A percentile compares a stretch with the other conserved stretches of the same genome.
Evolutionary conservation across 164 flowering plant species (phyloP).

Genomic region (Stephania japonica): DNA sequence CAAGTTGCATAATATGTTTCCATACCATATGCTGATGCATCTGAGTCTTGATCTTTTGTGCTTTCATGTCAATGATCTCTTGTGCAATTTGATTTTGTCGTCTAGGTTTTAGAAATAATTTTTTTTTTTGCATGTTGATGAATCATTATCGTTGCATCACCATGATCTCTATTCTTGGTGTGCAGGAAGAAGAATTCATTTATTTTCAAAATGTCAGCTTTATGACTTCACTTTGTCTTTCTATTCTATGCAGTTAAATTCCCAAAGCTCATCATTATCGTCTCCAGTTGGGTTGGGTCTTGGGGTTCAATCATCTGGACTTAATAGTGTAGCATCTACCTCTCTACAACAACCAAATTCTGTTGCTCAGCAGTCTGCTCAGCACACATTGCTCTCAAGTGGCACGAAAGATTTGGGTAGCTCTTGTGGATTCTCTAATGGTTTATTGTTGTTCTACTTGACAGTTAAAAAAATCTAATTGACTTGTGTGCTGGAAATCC

Average conservation of each 20-base stretch:
- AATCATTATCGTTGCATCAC: too few species aligned
- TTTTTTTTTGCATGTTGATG: too few species aligned
- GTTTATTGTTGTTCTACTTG: not conserved
- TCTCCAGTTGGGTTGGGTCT: slow-evolving; percentile 69
- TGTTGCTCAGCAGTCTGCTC: slow-evolving; percentile 48
- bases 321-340: slow-evolving; percentile 40
- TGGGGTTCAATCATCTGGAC: slow-evolving; percentile 58
- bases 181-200: too few species aligned
- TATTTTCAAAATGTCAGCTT: too few species aligned
- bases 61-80: too few species aligned
- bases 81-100: too few species aligned
- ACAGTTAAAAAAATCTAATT: not conserved
- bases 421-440: not conserved
- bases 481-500: slow-evolving; percentile 10
- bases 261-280: slow-evolving; percentile 59
- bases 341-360: slow-evolving; percentile 49
- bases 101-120: too few species aligned
- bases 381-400: slow-evolving; percentile 35
- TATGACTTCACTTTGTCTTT: not conserved
- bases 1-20: too few species aligned
- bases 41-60: too few species aligned
- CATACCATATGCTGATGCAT: too few species aligned
- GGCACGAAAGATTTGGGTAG: slow-evolving; percentile 64
- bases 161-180: too few species aligned
- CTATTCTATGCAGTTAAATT: slow-evolving; percentile 50